phyloP scores from a whole-genome alignment of 768 basidiomycete species.

The Daedaleopsis sinensis region DNA sequence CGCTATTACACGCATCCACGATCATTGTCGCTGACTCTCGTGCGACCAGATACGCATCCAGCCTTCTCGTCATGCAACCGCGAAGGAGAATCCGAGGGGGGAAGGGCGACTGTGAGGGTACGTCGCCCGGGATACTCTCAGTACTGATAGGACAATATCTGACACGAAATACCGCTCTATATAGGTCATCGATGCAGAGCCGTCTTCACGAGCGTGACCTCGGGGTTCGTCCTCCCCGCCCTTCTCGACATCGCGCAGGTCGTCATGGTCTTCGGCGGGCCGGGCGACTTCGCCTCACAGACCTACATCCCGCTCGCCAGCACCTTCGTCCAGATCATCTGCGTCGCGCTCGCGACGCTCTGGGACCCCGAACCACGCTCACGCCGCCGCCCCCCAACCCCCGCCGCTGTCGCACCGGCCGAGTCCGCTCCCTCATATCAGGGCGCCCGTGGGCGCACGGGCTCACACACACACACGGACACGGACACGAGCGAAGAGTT shows the following conservation, averaged over 20 bases:
- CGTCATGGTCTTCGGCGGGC: conserved; percentile 5
- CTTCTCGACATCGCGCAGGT: conserved; percentile 38
- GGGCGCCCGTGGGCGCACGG: not conserved
- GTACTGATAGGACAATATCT: not conserved
- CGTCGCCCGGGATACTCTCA: not conserved
- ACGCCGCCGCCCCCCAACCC: not conserved
- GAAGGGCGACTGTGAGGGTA: not conserved
- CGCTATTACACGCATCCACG: not conserved
- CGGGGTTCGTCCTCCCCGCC: conserved; percentile 42
- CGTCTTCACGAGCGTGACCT: not conserved
- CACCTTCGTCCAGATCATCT: not conserved
- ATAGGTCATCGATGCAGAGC: not conserved
- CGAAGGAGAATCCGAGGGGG: not conserved
- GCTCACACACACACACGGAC: not conserved
- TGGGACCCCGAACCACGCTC: not conserved
- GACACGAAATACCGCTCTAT: not conserved
- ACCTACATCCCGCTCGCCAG: not conserved
- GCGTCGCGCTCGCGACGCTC: not conserved
- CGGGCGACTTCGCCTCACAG: not conserved
- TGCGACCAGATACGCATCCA: conserved; percentile 20
- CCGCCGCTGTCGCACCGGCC: no score
- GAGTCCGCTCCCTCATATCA: not conserved
- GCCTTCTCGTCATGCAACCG: conserved; percentile 31
- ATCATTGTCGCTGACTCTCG: not conserved
- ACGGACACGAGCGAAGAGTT: not conserved